Evolutionary conservation across 139 green algal species (phyloP), one percentile per base, ranked within the genome.

Genomic region (Yamagishiella unicocca): DNA sequence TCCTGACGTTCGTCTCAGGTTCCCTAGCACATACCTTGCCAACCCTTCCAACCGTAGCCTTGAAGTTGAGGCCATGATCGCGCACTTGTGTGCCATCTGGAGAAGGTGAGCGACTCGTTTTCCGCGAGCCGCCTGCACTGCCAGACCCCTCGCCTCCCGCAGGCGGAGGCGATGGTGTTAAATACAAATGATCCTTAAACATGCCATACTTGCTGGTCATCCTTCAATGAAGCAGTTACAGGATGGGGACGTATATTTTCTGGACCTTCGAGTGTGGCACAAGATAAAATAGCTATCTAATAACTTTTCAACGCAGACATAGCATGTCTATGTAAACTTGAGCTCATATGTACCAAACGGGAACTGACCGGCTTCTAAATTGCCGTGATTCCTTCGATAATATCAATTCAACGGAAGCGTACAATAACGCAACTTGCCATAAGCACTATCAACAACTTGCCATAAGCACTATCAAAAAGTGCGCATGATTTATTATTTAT

Each of bases 51-150:
- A 62, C 42, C 22, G 88, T 75, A 0, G 82, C 88, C 45, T 92
- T 93, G 50, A 95, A 89, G 67, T 92, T 93, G 0, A 93, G 40
- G 3, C 90, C 92, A 40, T 91, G 45, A 62, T 95, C 92, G 1
- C 87, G 83, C 3, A 66, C 37, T 27, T 35, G 22, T 33, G 72
- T 80, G 62, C 72, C 72, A 80, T 42, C 68, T 58, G 53, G 66
- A 21, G 67, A 58, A 19, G 43, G 31, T 22, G 82, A 38, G 35
- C 70, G 62, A 27, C 31, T 75, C 12, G 33, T 10, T 42, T 82
- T 58, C 38, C 37, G 42, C 6, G 43, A 74, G 25, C 55, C 72
- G 4, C 50, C 50, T 37, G 5, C n/a, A 33, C 19, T 37, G 25
- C 54, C 50, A 6, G 38, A 6, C 33, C 46, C 67, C 40, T 66